Evolutionary conservation across 2,329 filamentous ascomycete genomes (phyloP).

Genomic region (Diaporthe ilicicola): DNA sequence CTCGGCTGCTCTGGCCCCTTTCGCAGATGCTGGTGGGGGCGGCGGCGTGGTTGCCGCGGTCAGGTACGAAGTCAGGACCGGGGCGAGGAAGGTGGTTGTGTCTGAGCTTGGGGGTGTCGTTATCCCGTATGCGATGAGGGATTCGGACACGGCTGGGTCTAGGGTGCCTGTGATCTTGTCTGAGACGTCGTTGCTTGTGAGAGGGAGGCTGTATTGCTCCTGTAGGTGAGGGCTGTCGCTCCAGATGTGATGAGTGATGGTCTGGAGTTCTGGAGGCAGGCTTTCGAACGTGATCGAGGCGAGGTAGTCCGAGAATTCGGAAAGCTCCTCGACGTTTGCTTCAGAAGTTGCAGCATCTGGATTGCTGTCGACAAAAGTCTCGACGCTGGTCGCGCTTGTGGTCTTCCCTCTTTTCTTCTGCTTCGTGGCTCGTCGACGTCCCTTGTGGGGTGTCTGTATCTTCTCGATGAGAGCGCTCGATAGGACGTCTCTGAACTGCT

Average conservation of each 20-base stretch:
- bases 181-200: conserved; percentile 60
- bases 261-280: conserved; percentile 69
- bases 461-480: conserved; percentile 74
- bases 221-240: conserved; percentile 59
- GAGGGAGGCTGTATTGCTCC: conserved; percentile 63
- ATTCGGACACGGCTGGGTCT: conserved; percentile 70
- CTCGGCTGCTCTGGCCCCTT: conserved; percentile 54
- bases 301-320: conserved; percentile 85
- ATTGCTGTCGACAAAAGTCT: background rate
- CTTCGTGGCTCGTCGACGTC: conserved; percentile 47
- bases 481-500: conserved; percentile 78
- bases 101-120: conserved; percentile 53
- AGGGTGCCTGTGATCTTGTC: conserved; percentile 58
- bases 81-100: conserved; percentile 66
- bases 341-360: background rate
- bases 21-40: conserved; percentile 68
- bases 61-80: conserved; percentile 71
- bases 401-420: conserved; percentile 43
- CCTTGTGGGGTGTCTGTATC: conserved; percentile 58
- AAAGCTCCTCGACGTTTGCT: conserved; percentile 70
- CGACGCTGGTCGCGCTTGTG: background rate
- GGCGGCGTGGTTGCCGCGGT: conserved; percentile 65
- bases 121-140: conserved; percentile 72
- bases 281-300: conserved; percentile 72
- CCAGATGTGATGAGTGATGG: conserved; percentile 67